phyloP scores from a whole-genome alignment of 805 yeast species.

The Starmerella bombi region DNA sequence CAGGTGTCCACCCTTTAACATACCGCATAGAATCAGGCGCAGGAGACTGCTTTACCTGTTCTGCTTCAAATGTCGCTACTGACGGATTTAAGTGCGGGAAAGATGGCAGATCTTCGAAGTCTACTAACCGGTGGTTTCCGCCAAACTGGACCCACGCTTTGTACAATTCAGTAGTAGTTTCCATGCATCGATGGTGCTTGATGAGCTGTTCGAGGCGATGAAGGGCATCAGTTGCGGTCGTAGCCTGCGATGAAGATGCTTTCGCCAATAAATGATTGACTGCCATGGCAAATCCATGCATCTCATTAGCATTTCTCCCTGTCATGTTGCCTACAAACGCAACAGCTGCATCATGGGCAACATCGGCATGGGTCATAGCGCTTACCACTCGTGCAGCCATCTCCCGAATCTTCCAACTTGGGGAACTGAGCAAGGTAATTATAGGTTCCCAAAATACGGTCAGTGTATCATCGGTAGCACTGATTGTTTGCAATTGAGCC shows the following conservation, averaged over 20 bases:
- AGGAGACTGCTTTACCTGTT: slow-evolving; percentile 1
- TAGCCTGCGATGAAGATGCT: too few relatives aligned
- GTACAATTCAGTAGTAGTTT: slow-evolving; percentile 13
- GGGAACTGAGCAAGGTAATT: slow-evolving; percentile 36
- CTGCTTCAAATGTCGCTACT: slow-evolving; percentile 15
- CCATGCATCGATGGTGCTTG: slow-evolving; percentile 9
- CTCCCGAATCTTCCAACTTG: slow-evolving; percentile 75
- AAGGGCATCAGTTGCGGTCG: too few relatives aligned
- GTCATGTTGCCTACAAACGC: slow-evolving; percentile 19
- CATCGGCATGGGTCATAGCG: slow-evolving; percentile 29
- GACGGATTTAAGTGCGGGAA: slow-evolving; percentile 13
- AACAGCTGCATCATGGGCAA: slow-evolving; percentile 24
- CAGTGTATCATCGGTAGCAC: slow-evolving; percentile 38
- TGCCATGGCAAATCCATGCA: slow-evolving; percentile 41
- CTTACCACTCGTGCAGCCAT: slow-evolving; percentile 65
- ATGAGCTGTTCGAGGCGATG: slow-evolving; percentile 6
- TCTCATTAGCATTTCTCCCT: slow-evolving; percentile 30
- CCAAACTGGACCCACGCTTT: slow-evolving; percentile 3
- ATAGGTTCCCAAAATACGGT: slow-evolving; percentile 41
- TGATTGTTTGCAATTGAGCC: slow-evolving; percentile 50
- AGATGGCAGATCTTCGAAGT: slow-evolving; percentile 4
- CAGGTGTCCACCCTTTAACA: slow-evolving; percentile 8
- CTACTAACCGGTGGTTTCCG: slow-evolving; percentile 2
- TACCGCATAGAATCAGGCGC: neutral
- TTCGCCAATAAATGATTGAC: too few relatives aligned